These are phyloP conservation scores for Diaporthe citriasiana DNA, from an alignment of 2,329 filamentous ascomycete genomes.

Conservation along the genomic window DNA sequence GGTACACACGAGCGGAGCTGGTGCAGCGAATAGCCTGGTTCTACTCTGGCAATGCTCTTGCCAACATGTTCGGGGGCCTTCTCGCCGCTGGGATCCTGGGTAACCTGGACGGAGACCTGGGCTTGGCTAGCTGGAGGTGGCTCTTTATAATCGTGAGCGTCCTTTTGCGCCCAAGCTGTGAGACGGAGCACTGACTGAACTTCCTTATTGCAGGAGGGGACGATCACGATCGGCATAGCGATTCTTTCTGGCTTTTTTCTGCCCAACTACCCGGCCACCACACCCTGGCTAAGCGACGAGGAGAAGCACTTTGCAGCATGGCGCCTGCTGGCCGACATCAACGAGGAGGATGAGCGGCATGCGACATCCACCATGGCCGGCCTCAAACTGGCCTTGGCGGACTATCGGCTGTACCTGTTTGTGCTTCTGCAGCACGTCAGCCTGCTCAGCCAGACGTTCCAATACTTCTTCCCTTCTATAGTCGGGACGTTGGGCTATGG, in stretches of 20 bases:
- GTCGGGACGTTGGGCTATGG: slow-evolving; percentile 72
- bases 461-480: slow-evolving; percentile 77
- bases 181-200: neutral
- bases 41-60: slow-evolving; percentile 61
- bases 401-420: slow-evolving; percentile 65
- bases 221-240: slow-evolving; percentile 41
- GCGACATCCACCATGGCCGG: slow-evolving; percentile 44
- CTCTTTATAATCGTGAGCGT: slow-evolving; percentile 49
- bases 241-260: slow-evolving; percentile 41
- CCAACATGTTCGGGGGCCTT: slow-evolving; percentile 66
- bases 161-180: neutral
- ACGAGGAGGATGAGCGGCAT: slow-evolving; percentile 45
- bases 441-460: slow-evolving; percentile 68
- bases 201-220: slow-evolving; percentile 14
- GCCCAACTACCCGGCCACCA: slow-evolving; percentile 44
- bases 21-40: slow-evolving; percentile 62
- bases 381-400: slow-evolving; percentile 48
- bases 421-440: slow-evolving; percentile 67
- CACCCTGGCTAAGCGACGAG: slow-evolving; percentile 43
- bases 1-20: slow-evolving; percentile 60
- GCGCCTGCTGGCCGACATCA: slow-evolving; percentile 44
- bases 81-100: slow-evolving; percentile 64
- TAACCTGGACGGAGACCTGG: slow-evolving; percentile 51
- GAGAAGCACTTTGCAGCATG: slow-evolving; percentile 44
- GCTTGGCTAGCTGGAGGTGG: slow-evolving; percentile 53